Evolutionary conservation across 202 grass and related monocot genomes (phyloP).

Genomic region (Musa balbisiana): DNA sequence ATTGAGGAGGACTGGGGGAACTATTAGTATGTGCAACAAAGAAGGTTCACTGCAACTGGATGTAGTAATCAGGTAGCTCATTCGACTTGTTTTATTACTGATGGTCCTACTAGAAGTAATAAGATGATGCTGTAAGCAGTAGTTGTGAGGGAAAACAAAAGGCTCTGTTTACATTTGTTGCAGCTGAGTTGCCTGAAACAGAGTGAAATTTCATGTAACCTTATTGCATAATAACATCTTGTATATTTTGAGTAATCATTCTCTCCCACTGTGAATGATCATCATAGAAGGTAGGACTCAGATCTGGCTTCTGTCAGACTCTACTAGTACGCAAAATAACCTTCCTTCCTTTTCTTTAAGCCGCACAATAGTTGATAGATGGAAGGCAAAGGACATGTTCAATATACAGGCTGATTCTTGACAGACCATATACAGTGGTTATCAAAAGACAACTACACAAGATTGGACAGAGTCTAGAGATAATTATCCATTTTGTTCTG

Average conservation of each 20-base stretch:
- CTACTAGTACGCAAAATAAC: no score
- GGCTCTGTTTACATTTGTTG: background rate
- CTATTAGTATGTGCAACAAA: background rate
- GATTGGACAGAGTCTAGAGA: no score
- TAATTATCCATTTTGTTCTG: no score
- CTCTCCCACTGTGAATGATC: no score
- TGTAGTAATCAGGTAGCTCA: background rate
- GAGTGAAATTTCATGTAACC: background rate
- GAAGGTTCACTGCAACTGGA: background rate
- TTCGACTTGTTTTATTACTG: background rate
- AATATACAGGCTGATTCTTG: no score
- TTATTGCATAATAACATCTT: background rate
- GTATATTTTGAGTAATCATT: background rate
- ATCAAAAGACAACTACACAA: no score
- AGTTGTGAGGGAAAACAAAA: background rate
- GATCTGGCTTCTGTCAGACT: no score
- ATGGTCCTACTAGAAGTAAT: background rate
- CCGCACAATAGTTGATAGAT: no score
- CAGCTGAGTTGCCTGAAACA: background rate
- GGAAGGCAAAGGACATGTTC: no score
- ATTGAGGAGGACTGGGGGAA: slow-evolving; percentile 14
- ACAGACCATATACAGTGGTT: no score
- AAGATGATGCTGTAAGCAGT: background rate
- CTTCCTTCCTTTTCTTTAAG: no score
- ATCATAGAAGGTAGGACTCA: no score